A percentile compares a stretch with the other conserved stretches of the same genome.
Conservation (phyloP, 1,284 basidiomycete species). For the Puccinia novopanici region DNA sequence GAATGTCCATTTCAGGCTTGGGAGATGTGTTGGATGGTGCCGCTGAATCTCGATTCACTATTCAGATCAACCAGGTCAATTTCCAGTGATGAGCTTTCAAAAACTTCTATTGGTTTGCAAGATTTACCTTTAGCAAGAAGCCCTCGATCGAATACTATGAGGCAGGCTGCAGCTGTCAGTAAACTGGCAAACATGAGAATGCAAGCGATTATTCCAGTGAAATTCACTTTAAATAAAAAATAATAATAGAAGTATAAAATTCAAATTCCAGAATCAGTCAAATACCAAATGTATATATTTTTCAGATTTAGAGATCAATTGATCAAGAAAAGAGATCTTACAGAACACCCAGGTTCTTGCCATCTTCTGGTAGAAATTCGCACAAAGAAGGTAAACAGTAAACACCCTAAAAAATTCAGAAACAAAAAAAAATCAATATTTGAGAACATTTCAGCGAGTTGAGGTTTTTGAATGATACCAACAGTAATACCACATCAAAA, state of each 20-base stretch:
- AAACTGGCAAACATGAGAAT: slow-evolving; percentile 47
- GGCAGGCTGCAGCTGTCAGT: slow-evolving; percentile 30
- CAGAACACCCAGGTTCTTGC: slow-evolving; percentile 34
- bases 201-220: slow-evolving; percentile 41
- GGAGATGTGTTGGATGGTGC: neutral
- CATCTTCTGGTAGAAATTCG: slow-evolving; percentile 15
- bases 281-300: too few relatives aligned
- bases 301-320: too few relatives aligned
- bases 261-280: neutral
- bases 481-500: slow-evolving; percentile 37
- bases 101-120: neutral
- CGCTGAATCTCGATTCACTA: slow-evolving; percentile 29
- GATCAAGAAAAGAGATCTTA: slow-evolving; percentile 1
- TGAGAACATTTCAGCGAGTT: neutral
- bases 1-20: neutral
- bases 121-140: slow-evolving; percentile 32
- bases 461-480: neutral
- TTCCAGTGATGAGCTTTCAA: neutral
- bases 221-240: slow-evolving; percentile 37
- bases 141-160: slow-evolving; percentile 38
- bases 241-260: neutral
- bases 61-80: neutral
- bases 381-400: slow-evolving; percentile 30
- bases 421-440: neutral
- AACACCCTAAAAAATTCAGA: slow-evolving; percentile 7